Evolutionary conservation across 805 yeast species (phyloP).

Genomic region (Nakazawaea ambrosiae): DNA sequence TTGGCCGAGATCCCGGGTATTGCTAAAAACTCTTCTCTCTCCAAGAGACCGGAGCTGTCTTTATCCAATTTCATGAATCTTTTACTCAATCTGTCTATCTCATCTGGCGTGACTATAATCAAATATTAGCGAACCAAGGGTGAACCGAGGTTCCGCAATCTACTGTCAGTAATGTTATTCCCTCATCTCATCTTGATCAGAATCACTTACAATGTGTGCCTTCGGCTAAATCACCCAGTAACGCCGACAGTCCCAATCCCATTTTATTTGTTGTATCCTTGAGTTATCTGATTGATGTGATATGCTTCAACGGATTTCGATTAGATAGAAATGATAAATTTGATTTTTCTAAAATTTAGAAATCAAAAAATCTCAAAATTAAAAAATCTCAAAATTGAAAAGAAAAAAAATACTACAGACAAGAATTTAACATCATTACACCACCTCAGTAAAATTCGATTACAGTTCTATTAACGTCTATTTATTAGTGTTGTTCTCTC

Average conservation of each 20-base stretch:
- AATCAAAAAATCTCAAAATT: too few relatives aligned
- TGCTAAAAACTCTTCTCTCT: slow-evolving; percentile 80
- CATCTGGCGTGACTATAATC: slow-evolving; percentile 69
- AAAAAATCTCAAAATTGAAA: too few relatives aligned
- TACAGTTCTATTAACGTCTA: neutral
- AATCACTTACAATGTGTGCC: slow-evolving; percentile 62
- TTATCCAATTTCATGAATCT: slow-evolving; percentile 93
- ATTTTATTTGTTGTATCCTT: slow-evolving; percentile 13
- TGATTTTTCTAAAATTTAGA: too few relatives aligned
- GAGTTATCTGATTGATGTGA: too few relatives aligned
- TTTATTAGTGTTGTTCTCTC: slow-evolving; percentile 7
- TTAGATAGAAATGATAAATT: too few relatives aligned
- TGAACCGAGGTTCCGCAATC: too few relatives aligned
- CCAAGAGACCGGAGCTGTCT: slow-evolving; percentile 89
- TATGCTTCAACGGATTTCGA: too few relatives aligned
- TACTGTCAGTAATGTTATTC: too few relatives aligned
- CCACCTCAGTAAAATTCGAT: neutral
- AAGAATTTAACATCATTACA: too few relatives aligned
- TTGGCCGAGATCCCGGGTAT: slow-evolving; percentile 90
- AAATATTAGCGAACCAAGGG: neutral
- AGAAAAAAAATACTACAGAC: too few relatives aligned
- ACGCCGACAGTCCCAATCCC: slow-evolving; percentile 30
- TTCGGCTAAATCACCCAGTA: slow-evolving; percentile 65
- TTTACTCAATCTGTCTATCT: slow-evolving; percentile 83
- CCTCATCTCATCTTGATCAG: neutral